A percentile compares a stretch with the other conserved stretches of the same genome.
These are phyloP conservation scores for Pogostemon cablin DNA, from an alignment of 257 asterid species.

Conservation along the genomic window DNA sequence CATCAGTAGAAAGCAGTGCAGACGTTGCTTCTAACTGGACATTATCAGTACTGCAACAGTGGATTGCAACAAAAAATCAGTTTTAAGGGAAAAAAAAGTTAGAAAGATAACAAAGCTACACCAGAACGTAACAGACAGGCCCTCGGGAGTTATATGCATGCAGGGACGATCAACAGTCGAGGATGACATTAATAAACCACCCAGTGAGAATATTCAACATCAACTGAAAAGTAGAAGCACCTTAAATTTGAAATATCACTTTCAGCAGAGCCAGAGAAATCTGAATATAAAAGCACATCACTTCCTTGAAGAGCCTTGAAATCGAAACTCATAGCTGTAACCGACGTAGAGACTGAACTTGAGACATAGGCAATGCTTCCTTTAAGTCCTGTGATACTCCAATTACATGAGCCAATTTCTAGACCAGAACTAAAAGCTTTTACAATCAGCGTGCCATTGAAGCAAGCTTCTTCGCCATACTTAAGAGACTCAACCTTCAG, in stretches of 20 bases:
- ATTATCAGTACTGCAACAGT: conserved; percentile 44
- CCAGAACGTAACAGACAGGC: not conserved
- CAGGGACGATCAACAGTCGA: too few species aligned
- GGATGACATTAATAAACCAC: not conserved
- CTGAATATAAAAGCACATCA: conserved; percentile 74
- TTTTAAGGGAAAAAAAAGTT: conserved; percentile 16
- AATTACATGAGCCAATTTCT: conserved; percentile 89
- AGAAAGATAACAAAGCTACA: conserved; percentile 23
- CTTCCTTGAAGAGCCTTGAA: conserved; percentile 57
- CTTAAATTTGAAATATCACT: conserved; percentile 40
- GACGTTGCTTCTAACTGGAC: conserved; percentile 37
- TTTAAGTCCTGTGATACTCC: conserved; percentile 70
- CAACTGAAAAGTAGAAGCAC: conserved; percentile 40
- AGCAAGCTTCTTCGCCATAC: conserved; percentile 84
- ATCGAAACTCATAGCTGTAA: conserved; percentile 59
- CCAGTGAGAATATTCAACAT: not conserved
- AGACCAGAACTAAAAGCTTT: conserved; percentile 85
- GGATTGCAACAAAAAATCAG: conserved; percentile 30
- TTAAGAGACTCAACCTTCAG: conserved; percentile 71
- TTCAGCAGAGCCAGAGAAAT: conserved; percentile 42
- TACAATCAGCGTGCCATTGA: conserved; percentile 71
- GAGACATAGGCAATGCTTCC: conserved; percentile 69
- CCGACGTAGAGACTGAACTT: conserved; percentile 60
- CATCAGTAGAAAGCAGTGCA: conserved; percentile 40
- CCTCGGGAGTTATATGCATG: too few species aligned